A percentile compares a stretch with the other conserved stretches of the same genome.
Evolutionary conservation across 805 yeast genomes (phyloP).

Genomic region (Candida lessepsii): DNA sequence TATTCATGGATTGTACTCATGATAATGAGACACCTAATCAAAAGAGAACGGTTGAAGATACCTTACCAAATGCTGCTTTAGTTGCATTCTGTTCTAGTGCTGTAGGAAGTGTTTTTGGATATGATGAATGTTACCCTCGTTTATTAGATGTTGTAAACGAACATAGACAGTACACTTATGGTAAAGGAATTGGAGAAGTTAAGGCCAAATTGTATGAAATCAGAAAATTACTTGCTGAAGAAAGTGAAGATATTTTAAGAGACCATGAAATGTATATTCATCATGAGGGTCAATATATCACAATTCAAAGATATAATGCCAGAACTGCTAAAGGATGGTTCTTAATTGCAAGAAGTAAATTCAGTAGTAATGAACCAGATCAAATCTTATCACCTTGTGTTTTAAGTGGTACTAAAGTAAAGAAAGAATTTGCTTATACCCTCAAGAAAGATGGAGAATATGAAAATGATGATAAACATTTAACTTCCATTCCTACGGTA

Average conservation of each 20-base stretch:
- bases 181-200: slow-evolving; percentile 71
- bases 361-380: slow-evolving; percentile 41
- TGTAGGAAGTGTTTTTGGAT: slow-evolving; percentile 91
- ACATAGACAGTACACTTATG: slow-evolving; percentile 57
- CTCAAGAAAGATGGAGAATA: slow-evolving; percentile 53
- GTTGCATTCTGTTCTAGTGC: slow-evolving; percentile 93
- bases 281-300: slow-evolving; percentile 88
- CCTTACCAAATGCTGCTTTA: slow-evolving; percentile 90
- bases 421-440: slow-evolving; percentile 56
- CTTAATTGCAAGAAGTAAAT: slow-evolving; percentile 83
- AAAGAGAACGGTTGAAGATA: slow-evolving; percentile 90
- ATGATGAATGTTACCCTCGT: slow-evolving; percentile 86
- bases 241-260: slow-evolving; percentile 52
- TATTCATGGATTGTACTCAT: slow-evolving; percentile 97
- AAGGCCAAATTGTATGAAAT: slow-evolving; percentile 59
- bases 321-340: slow-evolving; percentile 87
- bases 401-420: slow-evolving; percentile 59
- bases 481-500: slow-evolving; percentile 68
- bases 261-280: slow-evolving; percentile 89
- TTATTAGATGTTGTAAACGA: slow-evolving; percentile 81
- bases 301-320: slow-evolving; percentile 83
- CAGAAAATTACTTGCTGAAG: slow-evolving; percentile 55
- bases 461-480: slow-evolving; percentile 33
- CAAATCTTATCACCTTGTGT: slow-evolving; percentile 59
- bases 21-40: slow-evolving; percentile 90